A percentile compares a stretch with the other conserved stretches of the same genome.
Evolutionary conservation across 306 rosid species (phyloP).

Genomic region (Inga oerstediana): DNA sequence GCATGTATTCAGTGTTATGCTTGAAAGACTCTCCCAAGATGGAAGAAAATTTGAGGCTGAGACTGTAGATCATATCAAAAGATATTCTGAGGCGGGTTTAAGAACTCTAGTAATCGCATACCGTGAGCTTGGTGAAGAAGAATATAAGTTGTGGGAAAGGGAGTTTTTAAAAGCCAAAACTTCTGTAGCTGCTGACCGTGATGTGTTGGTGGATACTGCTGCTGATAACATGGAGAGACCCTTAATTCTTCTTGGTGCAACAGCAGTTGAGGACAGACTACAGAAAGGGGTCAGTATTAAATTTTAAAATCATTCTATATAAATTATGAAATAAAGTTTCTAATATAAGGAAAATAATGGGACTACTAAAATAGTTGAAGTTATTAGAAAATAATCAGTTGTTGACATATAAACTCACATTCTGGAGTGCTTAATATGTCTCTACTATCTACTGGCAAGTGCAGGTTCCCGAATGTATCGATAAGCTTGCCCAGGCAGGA

Average conservation of each 20-base stretch:
- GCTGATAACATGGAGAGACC: constrained; percentile 74
- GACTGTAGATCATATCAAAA: constrained; percentile 69
- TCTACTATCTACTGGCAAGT: constrained; percentile 35
- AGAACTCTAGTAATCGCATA: constrained; percentile 74
- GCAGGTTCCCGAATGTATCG: constrained; percentile 89
- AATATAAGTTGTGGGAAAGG: constrained; percentile 61
- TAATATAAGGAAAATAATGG: constrained; percentile 13
- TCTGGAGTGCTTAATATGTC: constrained; percentile 30
- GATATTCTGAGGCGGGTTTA: constrained; percentile 87
- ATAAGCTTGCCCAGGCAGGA: constrained; percentile 70
- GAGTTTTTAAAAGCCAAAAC: constrained; percentile 66
- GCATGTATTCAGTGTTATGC: constrained; percentile 63
- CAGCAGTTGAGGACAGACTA: constrained; percentile 89
- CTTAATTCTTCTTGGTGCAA: constrained; percentile 81
- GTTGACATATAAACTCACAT: background rate
- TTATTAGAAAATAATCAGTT: background rate
- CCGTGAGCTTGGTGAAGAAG: constrained; percentile 68
- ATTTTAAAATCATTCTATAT: background rate
- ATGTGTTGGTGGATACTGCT: constrained; percentile 55
- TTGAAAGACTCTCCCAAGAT: constrained; percentile 66
- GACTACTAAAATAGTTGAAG: background rate
- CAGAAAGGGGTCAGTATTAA: constrained; percentile 73
- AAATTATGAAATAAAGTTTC: constrained; percentile 16
- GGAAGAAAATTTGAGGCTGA: constrained; percentile 74
- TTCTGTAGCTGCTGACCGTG: constrained; percentile 58